Conservation (phyloP, 1,284 basidiomycete genomes). For the Ganoderma multipileum region DNA sequence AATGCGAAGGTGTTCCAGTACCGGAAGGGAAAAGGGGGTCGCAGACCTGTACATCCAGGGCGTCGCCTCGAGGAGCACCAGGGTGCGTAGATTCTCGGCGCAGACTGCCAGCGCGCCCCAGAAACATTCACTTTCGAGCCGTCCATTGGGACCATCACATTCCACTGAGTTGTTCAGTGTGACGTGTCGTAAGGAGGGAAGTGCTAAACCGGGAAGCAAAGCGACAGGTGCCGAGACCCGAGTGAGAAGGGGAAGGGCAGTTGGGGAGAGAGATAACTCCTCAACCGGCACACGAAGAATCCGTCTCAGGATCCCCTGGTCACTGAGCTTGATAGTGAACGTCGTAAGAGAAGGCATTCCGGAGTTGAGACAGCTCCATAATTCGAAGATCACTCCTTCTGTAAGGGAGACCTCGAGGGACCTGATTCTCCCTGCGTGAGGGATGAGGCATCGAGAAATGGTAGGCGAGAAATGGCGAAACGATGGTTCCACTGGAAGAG, state of each 20-base stretch:
- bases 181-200: background rate
- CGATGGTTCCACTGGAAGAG: background rate
- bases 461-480: background rate
- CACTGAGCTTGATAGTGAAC: background rate
- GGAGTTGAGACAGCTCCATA: background rate
- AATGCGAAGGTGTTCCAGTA: background rate
- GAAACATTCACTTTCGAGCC: background rate
- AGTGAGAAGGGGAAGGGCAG: background rate
- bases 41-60: background rate
- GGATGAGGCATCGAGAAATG: background rate
- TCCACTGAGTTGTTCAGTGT: background rate
- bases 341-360: background rate
- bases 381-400: background rate
- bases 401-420: background rate
- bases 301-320: background rate
- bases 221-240: background rate
- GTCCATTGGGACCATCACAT: background rate
- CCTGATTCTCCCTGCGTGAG: background rate
- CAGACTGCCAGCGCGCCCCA: background rate
- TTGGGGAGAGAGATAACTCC: background rate
- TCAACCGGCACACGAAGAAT: background rate
- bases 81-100: background rate
- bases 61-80: background rate
- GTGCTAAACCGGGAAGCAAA: background rate
- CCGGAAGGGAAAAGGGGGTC: background rate